Conservation (phyloP, 495 filamentous ascomycete genomes). For the Aspergillus coremiiformis region DNA sequence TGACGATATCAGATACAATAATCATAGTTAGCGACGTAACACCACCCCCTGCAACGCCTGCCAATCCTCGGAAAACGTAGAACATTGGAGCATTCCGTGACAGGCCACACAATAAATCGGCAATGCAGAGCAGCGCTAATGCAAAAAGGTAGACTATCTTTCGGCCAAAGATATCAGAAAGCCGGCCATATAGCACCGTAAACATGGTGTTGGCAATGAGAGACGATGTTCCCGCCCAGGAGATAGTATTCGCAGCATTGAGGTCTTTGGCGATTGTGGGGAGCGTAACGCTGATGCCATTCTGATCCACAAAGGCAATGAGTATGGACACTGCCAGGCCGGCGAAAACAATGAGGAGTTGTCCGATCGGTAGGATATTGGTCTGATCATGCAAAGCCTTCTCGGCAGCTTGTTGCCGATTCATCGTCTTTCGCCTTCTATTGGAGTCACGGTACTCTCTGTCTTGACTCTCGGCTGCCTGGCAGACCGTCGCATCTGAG, state of each 20-base stretch:
- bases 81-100: constrained; percentile 45
- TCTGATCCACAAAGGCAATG: constrained; percentile 57
- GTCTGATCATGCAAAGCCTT: constrained; percentile 45
- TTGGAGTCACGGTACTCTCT: too few relatives aligned
- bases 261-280: constrained; percentile 55
- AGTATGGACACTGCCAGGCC: constrained; percentile 47
- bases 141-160: constrained; percentile 45
- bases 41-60: constrained; percentile 48
- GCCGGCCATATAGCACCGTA: constrained; percentile 51
- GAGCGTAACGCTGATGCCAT: constrained; percentile 52
- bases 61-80: constrained; percentile 49
- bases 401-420: constrained; percentile 36
- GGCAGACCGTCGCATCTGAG: neutral
- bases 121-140: constrained; percentile 42
- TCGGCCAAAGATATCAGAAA: constrained; percentile 53
- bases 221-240: constrained; percentile 72
- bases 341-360: constrained; percentile 51
- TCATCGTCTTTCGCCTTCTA: constrained; percentile 18
- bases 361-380: constrained; percentile 49
- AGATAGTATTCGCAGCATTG: constrained; percentile 51
- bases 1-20: constrained; percentile 44
- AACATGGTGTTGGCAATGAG: constrained; percentile 68
- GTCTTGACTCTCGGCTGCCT: too few relatives aligned
- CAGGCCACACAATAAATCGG: constrained; percentile 47
- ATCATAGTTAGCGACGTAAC: constrained; percentile 46